Conservation (phyloP, 2,329 filamentous ascomycete genomes). For the Pseudogymnoascus sp. region DNA sequence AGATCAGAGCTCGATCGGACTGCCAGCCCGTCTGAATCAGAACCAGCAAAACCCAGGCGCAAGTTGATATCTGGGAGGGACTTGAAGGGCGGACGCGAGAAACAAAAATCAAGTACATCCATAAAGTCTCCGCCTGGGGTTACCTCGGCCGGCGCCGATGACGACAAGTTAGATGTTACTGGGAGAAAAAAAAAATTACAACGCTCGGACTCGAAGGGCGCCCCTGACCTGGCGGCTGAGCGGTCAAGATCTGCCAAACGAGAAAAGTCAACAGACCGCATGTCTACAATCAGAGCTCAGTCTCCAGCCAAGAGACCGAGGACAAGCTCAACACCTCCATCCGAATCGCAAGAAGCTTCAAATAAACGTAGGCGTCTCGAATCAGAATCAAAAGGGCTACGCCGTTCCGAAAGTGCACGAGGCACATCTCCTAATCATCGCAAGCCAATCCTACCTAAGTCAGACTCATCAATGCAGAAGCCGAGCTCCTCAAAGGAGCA, state of each 20-base stretch:
- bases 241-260: constrained; percentile 52
- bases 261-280: constrained; percentile 50
- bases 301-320: constrained; percentile 49
- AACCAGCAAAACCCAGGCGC: constrained; percentile 46
- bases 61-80: constrained; percentile 58
- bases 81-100: constrained; percentile 46
- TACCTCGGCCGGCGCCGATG: not conserved
- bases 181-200: not conserved
- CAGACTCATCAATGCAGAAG: not conserved
- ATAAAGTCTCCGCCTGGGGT: constrained; percentile 29
- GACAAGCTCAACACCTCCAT: constrained; percentile 43
- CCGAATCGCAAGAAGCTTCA: constrained; percentile 43
- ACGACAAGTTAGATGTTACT: not conserved
- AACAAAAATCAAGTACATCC: constrained; percentile 46
- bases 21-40: constrained; percentile 29
- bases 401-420: constrained; percentile 20
- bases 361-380: constrained; percentile 51
- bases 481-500: not conserved
- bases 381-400: constrained; percentile 25
- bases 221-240: constrained; percentile 30
- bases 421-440: constrained; percentile 24
- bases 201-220: not conserved
- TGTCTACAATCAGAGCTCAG: constrained; percentile 41
- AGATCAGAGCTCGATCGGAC: not conserved
- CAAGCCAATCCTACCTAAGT: not conserved